Conservation (phyloP, 2,329 filamentous ascomycete species). For the Venturia oleaginea region DNA sequence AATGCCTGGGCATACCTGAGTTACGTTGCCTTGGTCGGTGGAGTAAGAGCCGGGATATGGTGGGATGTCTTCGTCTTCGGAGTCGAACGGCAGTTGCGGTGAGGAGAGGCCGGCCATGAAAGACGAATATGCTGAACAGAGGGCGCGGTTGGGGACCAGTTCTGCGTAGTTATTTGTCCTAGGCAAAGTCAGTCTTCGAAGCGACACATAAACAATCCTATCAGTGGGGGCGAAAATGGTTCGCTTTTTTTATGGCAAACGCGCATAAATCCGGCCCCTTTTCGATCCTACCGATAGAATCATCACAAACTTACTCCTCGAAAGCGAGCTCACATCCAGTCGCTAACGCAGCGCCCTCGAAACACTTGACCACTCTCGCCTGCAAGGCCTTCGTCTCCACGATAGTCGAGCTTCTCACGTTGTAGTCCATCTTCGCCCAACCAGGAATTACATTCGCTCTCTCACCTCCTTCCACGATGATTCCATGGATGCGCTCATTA, state of each 20-base stretch:
- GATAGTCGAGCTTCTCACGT: slow-evolving; percentile 30
- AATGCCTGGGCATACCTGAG: slow-evolving; percentile 6
- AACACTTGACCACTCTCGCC: slow-evolving; percentile 28
- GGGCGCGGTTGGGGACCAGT: background rate
- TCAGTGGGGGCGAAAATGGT: too few relatives aligned
- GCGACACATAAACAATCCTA: too few relatives aligned
- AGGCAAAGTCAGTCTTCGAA: background rate
- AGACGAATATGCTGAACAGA: slow-evolving; percentile 1
- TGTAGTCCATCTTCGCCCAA: slow-evolving; percentile 33
- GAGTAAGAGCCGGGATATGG: slow-evolving; percentile 1
- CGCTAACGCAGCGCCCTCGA: slow-evolving; percentile 29
- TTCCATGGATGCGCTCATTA: slow-evolving; percentile 30
- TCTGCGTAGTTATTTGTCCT: slow-evolving; percentile 11
- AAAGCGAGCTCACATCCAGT: slow-evolving; percentile 23
- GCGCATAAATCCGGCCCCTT: too few relatives aligned
- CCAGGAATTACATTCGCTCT: slow-evolving; percentile 34
- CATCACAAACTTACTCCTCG: slow-evolving; percentile 8
- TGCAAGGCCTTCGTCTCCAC: slow-evolving; percentile 23
- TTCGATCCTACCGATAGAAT: too few relatives aligned
- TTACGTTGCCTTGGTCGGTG: slow-evolving; percentile 12
- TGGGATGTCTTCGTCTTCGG: background rate
- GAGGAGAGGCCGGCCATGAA: background rate
- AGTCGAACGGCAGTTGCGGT: slow-evolving; percentile 4
- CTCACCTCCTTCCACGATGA: slow-evolving; percentile 31
- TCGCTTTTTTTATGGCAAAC: too few relatives aligned